Evolutionary conservation across 148 eudicot genomes (phyloP).

Genomic region (Silene conica): DNA sequence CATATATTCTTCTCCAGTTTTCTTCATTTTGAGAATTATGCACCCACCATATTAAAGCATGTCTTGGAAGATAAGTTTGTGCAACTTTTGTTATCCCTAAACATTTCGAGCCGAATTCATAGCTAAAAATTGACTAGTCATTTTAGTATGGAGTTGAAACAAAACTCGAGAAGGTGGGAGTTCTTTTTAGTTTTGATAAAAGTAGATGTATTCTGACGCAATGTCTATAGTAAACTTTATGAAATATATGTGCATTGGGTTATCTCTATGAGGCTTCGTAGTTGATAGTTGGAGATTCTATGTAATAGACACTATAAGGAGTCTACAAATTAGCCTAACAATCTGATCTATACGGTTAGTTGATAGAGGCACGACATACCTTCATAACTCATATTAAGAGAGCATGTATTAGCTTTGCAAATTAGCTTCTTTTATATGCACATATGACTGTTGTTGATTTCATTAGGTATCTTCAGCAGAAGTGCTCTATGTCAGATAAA

Average conservation of each 20-base stretch:
- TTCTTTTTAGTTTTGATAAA: not conserved
- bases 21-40: not conserved
- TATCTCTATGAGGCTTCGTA: not conserved
- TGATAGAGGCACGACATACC: not conserved
- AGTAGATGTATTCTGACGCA: not conserved
- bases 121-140: not conserved
- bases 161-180: not conserved
- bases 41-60: not conserved
- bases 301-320: not conserved
- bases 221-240: not conserved
- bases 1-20: not conserved
- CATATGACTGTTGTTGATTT: slow-evolving; percentile 21
- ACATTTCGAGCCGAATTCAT: not conserved
- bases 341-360: not conserved
- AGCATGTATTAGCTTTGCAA: slow-evolving; percentile 6
- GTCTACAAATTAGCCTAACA: not conserved
- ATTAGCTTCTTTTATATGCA: slow-evolving; percentile 4
- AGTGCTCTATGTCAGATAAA: slow-evolving; percentile 29
- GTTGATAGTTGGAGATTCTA: not conserved
- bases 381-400: not conserved
- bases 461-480: slow-evolving; percentile 64
- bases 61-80: slow-evolving; percentile 1
- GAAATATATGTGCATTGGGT: not conserved
- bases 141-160: not conserved
- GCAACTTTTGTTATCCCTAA: not conserved